A percentile compares a stretch with the other conserved stretches of the same genome.
phyloP scores from a whole-genome alignment of 108 stramenopile genomes.

The Skeletonema marinoi region DNA sequence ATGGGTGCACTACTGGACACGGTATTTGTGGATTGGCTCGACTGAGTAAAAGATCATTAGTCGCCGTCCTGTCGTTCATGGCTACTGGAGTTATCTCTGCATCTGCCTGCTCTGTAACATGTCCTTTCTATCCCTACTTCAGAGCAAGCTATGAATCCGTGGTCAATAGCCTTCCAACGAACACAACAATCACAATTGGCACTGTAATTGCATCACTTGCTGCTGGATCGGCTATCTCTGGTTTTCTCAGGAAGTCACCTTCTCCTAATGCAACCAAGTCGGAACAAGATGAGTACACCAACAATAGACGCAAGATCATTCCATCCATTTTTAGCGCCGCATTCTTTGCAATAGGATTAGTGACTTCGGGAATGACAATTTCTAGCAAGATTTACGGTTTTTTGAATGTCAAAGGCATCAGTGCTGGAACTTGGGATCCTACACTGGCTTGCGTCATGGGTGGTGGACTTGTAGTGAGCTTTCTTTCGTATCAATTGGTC shows the following conservation, averaged over 20 bases:
- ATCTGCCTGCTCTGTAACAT: slow-evolving; percentile 29
- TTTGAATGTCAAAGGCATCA: slow-evolving; percentile 48
- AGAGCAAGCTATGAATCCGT: too few species aligned
- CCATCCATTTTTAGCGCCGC: slow-evolving; percentile 31
- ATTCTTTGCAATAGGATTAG: slow-evolving; percentile 57
- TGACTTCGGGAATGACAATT: slow-evolving; percentile 66
- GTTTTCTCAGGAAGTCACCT: slow-evolving; percentile 21
- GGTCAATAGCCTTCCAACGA: slow-evolving; percentile 7
- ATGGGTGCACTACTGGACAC: slow-evolving; percentile 79
- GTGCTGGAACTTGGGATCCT: slow-evolving; percentile 76
- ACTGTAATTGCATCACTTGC: slow-evolving; percentile 28
- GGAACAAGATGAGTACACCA: slow-evolving; percentile 29
- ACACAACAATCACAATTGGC: slow-evolving; percentile 19
- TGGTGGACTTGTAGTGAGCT: slow-evolving; percentile 65
- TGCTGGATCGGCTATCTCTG: slow-evolving; percentile 6
- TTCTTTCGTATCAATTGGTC: slow-evolving; percentile 64
- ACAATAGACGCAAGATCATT: slow-evolving; percentile 37
- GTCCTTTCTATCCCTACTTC: slow-evolving; percentile 45
- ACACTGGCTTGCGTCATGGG: slow-evolving; percentile 84
- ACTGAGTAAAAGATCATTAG: slow-evolving; percentile 67
- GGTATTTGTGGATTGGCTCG: slow-evolving; percentile 86
- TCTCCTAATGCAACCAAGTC: background rate
- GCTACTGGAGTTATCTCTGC: slow-evolving; percentile 55
- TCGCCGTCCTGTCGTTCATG: slow-evolving; percentile 83
- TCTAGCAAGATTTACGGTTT: slow-evolving; percentile 74